Evolutionary conservation across 257 asterid species (phyloP).

Genomic region (Solanum commersonii): DNA sequence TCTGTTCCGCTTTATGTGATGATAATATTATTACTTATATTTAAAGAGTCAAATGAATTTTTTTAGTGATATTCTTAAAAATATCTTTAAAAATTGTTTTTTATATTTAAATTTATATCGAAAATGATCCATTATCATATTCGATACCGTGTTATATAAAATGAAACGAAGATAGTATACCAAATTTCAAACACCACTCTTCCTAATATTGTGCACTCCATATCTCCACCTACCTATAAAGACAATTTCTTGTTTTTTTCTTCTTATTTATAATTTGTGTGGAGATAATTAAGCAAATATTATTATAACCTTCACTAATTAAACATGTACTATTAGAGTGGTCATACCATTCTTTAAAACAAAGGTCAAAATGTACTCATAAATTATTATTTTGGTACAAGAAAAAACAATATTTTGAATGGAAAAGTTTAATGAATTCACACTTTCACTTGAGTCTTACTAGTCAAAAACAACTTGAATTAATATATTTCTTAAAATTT

Average conservation of each 20-base stretch:
- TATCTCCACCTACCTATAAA: not conserved
- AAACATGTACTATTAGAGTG: not conserved
- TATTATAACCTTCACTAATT: not conserved
- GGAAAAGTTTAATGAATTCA: not conserved
- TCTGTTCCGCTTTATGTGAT: not conserved
- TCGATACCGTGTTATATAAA: not conserved
- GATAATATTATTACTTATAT: not conserved
- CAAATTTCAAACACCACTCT: not conserved
- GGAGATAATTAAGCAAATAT: not conserved
- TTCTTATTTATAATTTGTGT: not conserved
- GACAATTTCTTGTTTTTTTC: not conserved
- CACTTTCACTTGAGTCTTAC: not conserved
- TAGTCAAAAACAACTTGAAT: not conserved
- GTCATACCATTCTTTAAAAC: not conserved
- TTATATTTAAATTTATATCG: not conserved
- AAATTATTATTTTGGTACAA: not conserved
- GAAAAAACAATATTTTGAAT: not conserved
- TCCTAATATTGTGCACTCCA: not conserved
- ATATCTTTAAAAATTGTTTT: not conserved
- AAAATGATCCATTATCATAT: not conserved
- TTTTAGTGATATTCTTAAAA: too few species aligned
- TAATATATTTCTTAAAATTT: not conserved
- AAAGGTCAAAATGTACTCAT: not conserved
- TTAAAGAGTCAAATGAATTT: too few species aligned
- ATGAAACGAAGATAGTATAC: not conserved